Conservation (phyloP, 768 basidiomycete genomes). For the Suillus americanus region DNA sequence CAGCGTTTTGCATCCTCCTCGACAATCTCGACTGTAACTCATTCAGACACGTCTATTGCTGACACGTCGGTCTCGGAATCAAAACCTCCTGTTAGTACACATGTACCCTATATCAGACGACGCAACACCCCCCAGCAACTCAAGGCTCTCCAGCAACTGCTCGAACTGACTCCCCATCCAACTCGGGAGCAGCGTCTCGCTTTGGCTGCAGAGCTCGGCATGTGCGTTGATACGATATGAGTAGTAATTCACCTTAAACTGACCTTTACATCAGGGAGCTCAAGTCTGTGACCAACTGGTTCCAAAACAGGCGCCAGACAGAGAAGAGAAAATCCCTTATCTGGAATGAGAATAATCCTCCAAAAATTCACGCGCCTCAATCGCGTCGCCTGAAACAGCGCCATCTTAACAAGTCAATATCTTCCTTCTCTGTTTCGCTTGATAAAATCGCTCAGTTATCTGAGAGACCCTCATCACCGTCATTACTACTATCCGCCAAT, state of each 20-base stretch:
- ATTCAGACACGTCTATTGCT: background rate
- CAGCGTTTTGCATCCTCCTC: conserved; percentile 8
- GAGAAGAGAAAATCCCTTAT: conserved; percentile 22
- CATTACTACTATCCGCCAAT: conserved; percentile 8
- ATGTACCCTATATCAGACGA: conserved; percentile 30
- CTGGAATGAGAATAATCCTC: conserved; percentile 24
- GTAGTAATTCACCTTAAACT: background rate
- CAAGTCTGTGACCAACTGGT: conserved; percentile 77
- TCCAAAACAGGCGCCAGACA: conserved; percentile 77
- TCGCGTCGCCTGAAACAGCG: conserved; percentile 11
- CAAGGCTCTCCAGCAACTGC: conserved; percentile 34
- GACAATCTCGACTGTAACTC: conserved; percentile 1
- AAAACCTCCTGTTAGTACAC: background rate
- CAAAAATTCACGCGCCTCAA: conserved; percentile 3
- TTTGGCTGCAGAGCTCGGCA: conserved; percentile 38
- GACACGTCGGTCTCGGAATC: background rate
- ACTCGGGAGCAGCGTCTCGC: conserved; percentile 40
- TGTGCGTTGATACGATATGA: conserved; percentile 26
- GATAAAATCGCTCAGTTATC: conserved; percentile 30
- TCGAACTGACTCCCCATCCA: conserved; percentile 38
- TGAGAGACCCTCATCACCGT: conserved; percentile 25
- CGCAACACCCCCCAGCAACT: conserved; percentile 35
- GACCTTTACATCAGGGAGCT: conserved; percentile 48
- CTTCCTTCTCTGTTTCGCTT: conserved; percentile 27
- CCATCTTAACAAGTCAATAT: conserved; percentile 7